phyloP scores from a whole-genome alignment of 1,139 yeast species.

The Pichia kudriavzevii region DNA sequence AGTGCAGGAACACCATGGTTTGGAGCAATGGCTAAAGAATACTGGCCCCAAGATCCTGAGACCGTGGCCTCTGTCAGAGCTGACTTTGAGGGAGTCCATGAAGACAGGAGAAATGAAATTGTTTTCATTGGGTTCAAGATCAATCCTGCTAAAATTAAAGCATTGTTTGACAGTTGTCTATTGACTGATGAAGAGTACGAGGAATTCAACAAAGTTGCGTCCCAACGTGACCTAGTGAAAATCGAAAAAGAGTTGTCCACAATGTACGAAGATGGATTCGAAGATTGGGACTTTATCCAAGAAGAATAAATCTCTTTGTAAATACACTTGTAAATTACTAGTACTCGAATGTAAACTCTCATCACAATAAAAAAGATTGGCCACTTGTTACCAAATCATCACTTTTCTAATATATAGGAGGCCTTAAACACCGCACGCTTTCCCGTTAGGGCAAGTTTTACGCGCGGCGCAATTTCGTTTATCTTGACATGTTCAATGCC shows the following conservation, averaged over 20 bases:
- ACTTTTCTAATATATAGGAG: no score
- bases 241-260: constrained; percentile 30
- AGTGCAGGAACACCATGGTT: constrained; percentile 42
- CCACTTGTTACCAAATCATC: no score
- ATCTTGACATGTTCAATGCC: no score
- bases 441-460: no score
- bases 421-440: no score
- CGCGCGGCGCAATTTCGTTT: no score
- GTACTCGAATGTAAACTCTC: no score
- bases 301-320: no score
- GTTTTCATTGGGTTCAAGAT: constrained; percentile 38
- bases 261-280: constrained; percentile 27
- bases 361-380: no score
- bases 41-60: constrained; percentile 25
- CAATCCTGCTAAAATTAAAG: constrained; percentile 25
- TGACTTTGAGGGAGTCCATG: constrained; percentile 34
- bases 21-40: constrained; percentile 32
- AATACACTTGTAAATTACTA: no score
- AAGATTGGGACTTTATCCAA: constrained; percentile 26
- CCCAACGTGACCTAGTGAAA: constrained; percentile 27
- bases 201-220: constrained; percentile 27
- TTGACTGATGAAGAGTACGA: constrained; percentile 32
- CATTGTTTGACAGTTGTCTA: constrained; percentile 32
- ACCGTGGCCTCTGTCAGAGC: constrained; percentile 29
- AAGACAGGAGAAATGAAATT: constrained; percentile 39